phyloP scores from a whole-genome alignment of 225 moss, liverwort and hornwort genomes.

The Pseudisothecium myosuroides region DNA sequence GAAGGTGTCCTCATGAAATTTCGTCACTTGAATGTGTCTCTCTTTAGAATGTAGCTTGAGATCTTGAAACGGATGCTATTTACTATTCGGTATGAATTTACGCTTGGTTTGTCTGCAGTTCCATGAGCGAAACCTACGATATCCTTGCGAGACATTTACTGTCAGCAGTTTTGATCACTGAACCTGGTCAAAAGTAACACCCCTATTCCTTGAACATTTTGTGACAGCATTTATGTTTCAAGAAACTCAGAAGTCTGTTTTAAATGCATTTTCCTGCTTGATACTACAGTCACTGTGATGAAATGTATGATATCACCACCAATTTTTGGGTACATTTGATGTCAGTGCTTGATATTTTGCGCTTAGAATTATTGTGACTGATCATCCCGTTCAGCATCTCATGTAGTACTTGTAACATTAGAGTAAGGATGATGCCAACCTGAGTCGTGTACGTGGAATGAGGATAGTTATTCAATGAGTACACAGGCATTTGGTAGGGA shows the following conservation, averaged over 20 bases:
- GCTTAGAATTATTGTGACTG: not conserved
- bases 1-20: not conserved
- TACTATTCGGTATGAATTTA: not conserved
- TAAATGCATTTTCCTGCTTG: not conserved
- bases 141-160: constrained; percentile 55
- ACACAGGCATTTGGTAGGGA: constrained; percentile 69
- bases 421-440: not conserved
- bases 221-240: not conserved
- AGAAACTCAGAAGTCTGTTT: not conserved
- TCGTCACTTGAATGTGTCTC: not conserved
- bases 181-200: constrained; percentile 50
- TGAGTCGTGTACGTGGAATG: not conserved
- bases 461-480: constrained; percentile 1
- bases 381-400: not conserved
- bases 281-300: not conserved
- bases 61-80: not conserved
- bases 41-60: not conserved
- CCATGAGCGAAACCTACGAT: constrained; percentile 84
- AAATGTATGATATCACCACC: not conserved
- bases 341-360: not conserved
- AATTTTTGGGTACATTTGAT: not conserved
- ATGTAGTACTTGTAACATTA: not conserved
- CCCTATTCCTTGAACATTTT: not conserved
- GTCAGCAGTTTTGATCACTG: constrained; percentile 22
- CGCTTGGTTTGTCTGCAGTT: constrained; percentile 28